Percentiles rank a stretch among this genome's conserved stretches.
phyloP scores from a whole-genome alignment of 2,329 filamentous ascomycete species.

The Didymella sp. region DNA sequence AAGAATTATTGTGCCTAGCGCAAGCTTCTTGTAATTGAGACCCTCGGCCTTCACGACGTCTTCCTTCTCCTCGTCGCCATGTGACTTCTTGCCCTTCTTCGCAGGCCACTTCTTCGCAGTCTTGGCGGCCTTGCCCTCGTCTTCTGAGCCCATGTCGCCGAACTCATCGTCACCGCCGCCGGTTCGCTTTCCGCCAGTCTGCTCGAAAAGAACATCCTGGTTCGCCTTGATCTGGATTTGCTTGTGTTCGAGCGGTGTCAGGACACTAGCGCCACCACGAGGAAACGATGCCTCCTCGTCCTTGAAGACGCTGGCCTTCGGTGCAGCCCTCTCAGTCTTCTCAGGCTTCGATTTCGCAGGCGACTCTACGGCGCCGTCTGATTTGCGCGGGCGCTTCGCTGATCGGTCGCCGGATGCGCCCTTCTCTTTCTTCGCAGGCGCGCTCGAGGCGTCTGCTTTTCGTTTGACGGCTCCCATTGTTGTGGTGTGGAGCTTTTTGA shows the following conservation, averaged over 20 bases:
- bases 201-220: slow-evolving; percentile 89
- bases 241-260: slow-evolving; percentile 94
- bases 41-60: slow-evolving; percentile 75
- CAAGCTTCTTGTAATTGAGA: slow-evolving; percentile 88
- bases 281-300: slow-evolving; percentile 92
- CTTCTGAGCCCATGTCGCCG: slow-evolving; percentile 51
- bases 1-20: slow-evolving; percentile 84
- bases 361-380: slow-evolving; percentile 38
- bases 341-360: slow-evolving; percentile 42
- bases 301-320: slow-evolving; percentile 57
- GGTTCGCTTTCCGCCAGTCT: slow-evolving; percentile 67
- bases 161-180: slow-evolving; percentile 53
- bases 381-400: slow-evolving; percentile 49
- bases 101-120: slow-evolving; percentile 62
- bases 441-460: slow-evolving; percentile 51
- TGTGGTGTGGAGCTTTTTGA: slow-evolving; percentile 19
- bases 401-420: slow-evolving; percentile 38
- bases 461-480: slow-evolving; percentile 56
- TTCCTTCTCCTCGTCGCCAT: slow-evolving; percentile 53
- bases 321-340: slow-evolving; percentile 32
- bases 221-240: slow-evolving; percentile 95
- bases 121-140: slow-evolving; percentile 51
- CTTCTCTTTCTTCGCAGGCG: slow-evolving; percentile 43
- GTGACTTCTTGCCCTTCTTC: slow-evolving; percentile 52
- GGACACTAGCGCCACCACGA: slow-evolving; percentile 85